Evolutionary conservation across 345 rosid genomes (phyloP), one percentile per base, ranked within the genome.

Genomic region (Eucalyptus brandiana): DNA sequence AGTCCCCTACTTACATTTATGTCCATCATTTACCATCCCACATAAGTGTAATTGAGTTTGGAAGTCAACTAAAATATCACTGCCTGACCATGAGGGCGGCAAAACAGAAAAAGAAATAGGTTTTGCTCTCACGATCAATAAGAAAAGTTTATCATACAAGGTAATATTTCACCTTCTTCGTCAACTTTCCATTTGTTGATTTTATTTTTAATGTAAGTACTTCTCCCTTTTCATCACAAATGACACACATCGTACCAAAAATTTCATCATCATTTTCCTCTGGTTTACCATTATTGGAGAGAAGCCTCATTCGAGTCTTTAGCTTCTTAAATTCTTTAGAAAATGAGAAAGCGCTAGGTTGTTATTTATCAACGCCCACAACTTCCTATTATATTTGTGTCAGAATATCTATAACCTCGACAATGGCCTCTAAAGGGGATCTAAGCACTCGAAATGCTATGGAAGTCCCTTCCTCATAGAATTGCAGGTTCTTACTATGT

Each of bases 141-240:
- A 94, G 91, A 86, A 53, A 17, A 90, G 92, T 19, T 5, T 19
- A 8, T 53, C 24, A 18, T 53, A 19, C 24, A 19, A 53, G 24
- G 24, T 53, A 19, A 19, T 19, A 19, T 53, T 19, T 53, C 56
- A 53, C 56, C 56, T 3, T 53, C 10, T 53, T 53, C 10, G 9
- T 53, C 56, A 53, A 53, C 9, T 7, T 53, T 53, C 1, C 56
- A 53, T 53, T 53, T 53, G 56, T 53, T 53, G 56, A 53, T 51
- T 53, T 53, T 7, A 53, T 19, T 53, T 53, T 53, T 19, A 53
- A 95, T 96, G 93, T 89, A 49, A 96, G 83, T 87, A 96, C 48
- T 30, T 89, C 45, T 67, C 98, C 98, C 54, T 95, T 97, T 90
- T 96, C 93, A 87, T 96, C 96, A 86, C 99, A 96, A 86, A 96